These are phyloP conservation scores for Trypanosoma boissoni DNA, from an alignment of 208 protist species.

Conservation along the genomic window DNA sequence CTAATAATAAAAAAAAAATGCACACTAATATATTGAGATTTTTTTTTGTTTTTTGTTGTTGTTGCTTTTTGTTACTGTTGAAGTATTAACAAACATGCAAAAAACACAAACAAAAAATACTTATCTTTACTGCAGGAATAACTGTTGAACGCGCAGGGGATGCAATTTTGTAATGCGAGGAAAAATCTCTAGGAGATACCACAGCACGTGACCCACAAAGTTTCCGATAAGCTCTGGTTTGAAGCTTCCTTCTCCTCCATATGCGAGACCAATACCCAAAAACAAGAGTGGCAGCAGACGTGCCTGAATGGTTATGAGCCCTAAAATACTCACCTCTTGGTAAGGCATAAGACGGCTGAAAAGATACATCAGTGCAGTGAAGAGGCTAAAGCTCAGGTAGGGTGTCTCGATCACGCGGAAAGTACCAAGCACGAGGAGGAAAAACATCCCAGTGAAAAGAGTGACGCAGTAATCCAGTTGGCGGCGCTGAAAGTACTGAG, in stretches of 20 bases:
- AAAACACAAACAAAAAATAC: not conserved
- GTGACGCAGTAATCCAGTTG: slow-evolving; percentile 67
- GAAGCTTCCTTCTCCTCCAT: slow-evolving; percentile 25
- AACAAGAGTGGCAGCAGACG: slow-evolving; percentile 57
- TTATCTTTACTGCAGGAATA: slow-evolving; percentile 17
- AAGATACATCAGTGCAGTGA: slow-evolving; percentile 65
- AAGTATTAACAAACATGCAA: not conserved
- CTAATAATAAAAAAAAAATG: too few species aligned
- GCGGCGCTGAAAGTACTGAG: slow-evolving; percentile 62
- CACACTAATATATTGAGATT: too few species aligned
- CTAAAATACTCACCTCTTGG: slow-evolving; percentile 50
- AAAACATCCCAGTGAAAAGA: slow-evolving; percentile 34
- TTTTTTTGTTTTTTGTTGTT: slow-evolving; percentile 4
- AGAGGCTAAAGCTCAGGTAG: slow-evolving; percentile 56
- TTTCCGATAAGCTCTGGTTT: slow-evolving; percentile 42
- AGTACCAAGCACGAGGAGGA: slow-evolving; percentile 52
- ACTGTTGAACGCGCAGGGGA: slow-evolving; percentile 47
- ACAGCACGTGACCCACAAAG: slow-evolving; percentile 69
- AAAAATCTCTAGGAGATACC: slow-evolving; percentile 85
- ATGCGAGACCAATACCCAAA: slow-evolving; percentile 31
- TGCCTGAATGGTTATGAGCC: slow-evolving; percentile 47
- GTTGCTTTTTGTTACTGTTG: not conserved
- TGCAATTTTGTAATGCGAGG: slow-evolving; percentile 75
- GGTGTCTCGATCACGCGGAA: slow-evolving; percentile 40
- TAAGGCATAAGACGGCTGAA: slow-evolving; percentile 60